These are phyloP conservation scores for Grosmannia huntii DNA, from an alignment of 2,329 filamentous ascomycete genomes.

Conservation along the genomic window DNA sequence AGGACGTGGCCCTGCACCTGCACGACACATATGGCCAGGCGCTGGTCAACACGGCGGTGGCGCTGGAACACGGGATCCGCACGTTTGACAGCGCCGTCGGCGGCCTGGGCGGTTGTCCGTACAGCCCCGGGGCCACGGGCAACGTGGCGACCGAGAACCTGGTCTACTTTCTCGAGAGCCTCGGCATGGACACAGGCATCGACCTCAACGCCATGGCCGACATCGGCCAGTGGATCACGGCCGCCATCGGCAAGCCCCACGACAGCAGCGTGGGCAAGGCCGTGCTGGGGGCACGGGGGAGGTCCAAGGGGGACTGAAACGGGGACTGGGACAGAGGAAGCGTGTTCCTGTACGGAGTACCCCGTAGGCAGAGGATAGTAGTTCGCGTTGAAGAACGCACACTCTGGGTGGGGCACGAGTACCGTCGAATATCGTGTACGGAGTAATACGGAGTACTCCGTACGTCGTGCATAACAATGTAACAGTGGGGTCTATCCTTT, in stretches of 20 bases:
- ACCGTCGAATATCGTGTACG: no score
- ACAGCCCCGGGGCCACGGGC: constrained; percentile 72
- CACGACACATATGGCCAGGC: constrained; percentile 84
- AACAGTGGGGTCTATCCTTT: no score
- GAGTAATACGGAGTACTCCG: no score
- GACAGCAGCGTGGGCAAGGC: constrained; percentile 53
- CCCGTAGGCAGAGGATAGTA: no score
- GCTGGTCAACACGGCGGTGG: constrained; percentile 67
- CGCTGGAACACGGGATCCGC: constrained; percentile 62
- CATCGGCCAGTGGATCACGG: constrained; percentile 61
- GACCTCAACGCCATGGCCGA: constrained; percentile 53
- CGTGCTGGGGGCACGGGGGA: constrained; percentile 35
- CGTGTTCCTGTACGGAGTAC: no score
- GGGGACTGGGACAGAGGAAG: not conserved
- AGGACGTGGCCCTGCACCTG: constrained; percentile 71
- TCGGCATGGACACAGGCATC: constrained; percentile 64
- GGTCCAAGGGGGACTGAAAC: constrained; percentile 4
- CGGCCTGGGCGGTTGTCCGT: constrained; percentile 75
- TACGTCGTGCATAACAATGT: no score
- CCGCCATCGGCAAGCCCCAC: constrained; percentile 48
- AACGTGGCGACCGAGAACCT: constrained; percentile 80
- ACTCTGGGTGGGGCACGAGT: no score
- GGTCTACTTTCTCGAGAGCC: constrained; percentile 62
- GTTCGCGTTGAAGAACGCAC: no score
- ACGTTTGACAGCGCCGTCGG: constrained; percentile 72